A percentile compares a stretch with the other conserved stretches of the same genome.
Conservation (phyloP, 495 filamentous ascomycete genomes). For the Oidiodendron maius region DNA sequence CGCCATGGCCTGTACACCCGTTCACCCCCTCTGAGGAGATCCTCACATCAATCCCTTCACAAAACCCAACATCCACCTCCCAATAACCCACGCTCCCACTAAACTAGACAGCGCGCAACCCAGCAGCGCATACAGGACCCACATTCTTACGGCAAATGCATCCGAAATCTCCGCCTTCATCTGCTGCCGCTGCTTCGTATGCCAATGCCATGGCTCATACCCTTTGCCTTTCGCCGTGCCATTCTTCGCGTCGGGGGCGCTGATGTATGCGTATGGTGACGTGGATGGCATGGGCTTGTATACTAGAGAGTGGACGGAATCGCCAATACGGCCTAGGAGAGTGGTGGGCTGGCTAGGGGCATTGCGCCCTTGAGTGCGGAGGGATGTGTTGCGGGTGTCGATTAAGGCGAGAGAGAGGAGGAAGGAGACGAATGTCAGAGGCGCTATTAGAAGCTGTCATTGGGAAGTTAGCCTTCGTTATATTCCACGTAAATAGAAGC, state of each 20-base stretch:
- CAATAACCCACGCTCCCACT: constrained; percentile 1
- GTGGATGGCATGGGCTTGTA: constrained; percentile 23
- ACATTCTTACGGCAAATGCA: constrained; percentile 40
- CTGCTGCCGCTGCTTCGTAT: constrained; percentile 43
- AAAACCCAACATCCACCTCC: constrained; percentile 6
- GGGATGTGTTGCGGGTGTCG: constrained; percentile 31
- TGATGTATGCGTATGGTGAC: constrained; percentile 18
- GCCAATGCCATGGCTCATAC: constrained; percentile 34
- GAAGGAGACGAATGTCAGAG: constrained; percentile 44
- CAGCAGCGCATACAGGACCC: constrained; percentile 29
- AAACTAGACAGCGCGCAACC: constrained; percentile 20
- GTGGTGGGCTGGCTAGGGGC: constrained; percentile 1
- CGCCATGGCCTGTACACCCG: too few relatives aligned
- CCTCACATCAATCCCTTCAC: not conserved
- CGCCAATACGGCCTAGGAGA: constrained; percentile 1
- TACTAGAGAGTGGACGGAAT: constrained; percentile 14
- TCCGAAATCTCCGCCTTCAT: constrained; percentile 45
- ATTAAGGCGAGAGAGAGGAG: constrained; percentile 44
- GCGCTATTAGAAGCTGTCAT: constrained; percentile 40
- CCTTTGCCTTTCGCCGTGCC: not conserved
- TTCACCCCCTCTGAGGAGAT: not conserved
- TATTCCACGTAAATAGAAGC: too few relatives aligned
- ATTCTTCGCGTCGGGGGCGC: not conserved
- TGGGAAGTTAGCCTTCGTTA: too few relatives aligned
- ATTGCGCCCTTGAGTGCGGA: constrained; percentile 6